Conservation (phyloP, 306 rosid genomes). For the Cicer chorassanicum region DNA sequence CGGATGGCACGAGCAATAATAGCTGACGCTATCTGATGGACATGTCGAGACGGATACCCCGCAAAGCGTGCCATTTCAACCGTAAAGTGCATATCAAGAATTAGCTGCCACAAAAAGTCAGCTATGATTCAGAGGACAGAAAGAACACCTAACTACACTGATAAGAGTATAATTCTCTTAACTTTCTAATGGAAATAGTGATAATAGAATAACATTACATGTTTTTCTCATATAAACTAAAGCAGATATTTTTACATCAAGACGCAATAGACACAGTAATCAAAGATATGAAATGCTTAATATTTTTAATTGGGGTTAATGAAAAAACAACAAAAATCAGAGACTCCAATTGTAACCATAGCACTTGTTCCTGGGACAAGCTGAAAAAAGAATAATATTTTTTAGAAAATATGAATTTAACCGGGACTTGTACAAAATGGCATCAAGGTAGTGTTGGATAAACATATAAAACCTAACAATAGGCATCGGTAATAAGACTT, state of each 20-base stretch:
- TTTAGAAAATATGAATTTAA: slow-evolving; percentile 24
- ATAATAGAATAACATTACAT: slow-evolving; percentile 1
- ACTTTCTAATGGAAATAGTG: slow-evolving; percentile 4
- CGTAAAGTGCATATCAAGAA: slow-evolving; percentile 98
- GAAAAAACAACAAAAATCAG: slow-evolving; percentile 4
- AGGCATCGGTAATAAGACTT: neutral
- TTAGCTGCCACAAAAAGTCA: slow-evolving; percentile 64
- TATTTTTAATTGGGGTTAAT: slow-evolving; percentile 4
- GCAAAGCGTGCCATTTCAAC: slow-evolving; percentile 95
- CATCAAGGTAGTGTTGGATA: slow-evolving; percentile 1
- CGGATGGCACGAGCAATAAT: slow-evolving; percentile 89
- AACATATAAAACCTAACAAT: slow-evolving; percentile 16
- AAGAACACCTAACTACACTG: slow-evolving; percentile 4
- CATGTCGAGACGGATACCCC: slow-evolving; percentile 84
- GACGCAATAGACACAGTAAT: slow-evolving; percentile 21
- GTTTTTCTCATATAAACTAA: neutral
- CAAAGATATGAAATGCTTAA: neutral
- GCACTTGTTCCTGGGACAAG: neutral
- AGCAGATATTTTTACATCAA: neutral
- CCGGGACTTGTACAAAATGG: slow-evolving; percentile 5
- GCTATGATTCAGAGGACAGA: slow-evolving; percentile 38
- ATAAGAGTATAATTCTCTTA: neutral
- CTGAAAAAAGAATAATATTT: slow-evolving; percentile 32
- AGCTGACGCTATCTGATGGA: slow-evolving; percentile 92
- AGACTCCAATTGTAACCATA: slow-evolving; percentile 21